Percentiles rank a stretch among this genome's conserved stretches.
phyloP scores from a whole-genome alignment of 139 green algal genomes.

The Volvox africanus region DNA sequence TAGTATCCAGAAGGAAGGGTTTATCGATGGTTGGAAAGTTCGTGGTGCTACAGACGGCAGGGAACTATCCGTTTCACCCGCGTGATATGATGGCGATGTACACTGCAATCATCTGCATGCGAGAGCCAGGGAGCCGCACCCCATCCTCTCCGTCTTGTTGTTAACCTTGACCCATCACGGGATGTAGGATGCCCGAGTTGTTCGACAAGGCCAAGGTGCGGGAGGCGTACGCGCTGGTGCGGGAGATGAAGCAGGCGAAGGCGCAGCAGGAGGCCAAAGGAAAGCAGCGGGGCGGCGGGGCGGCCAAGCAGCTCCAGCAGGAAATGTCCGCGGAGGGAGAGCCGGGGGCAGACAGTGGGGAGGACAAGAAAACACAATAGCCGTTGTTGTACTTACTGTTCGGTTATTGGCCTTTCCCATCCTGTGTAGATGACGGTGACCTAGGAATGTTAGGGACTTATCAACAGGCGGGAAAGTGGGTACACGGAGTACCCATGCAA shows the following conservation, averaged over 20 bases:
- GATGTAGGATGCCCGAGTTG: conserved; percentile 39
- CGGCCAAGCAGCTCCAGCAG: neutral
- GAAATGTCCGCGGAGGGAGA: neutral
- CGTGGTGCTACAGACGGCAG: neutral
- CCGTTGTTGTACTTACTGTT: no score
- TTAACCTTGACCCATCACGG: neutral
- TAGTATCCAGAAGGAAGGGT: no score
- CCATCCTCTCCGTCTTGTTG: neutral
- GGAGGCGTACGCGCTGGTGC: conserved; percentile 4
- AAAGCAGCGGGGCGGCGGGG: neutral
- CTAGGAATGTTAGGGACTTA: no score
- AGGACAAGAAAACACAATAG: no score
- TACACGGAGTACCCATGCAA: no score
- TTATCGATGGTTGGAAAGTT: neutral
- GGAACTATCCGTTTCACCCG: no score
- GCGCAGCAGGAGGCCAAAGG: neutral
- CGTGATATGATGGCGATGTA: no score
- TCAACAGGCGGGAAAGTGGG: no score
- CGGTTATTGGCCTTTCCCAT: no score
- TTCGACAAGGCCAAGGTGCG: conserved; percentile 30
- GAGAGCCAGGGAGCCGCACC: no score
- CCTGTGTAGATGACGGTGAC: no score
- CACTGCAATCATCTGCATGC: neutral
- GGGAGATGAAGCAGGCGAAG: conserved; percentile 27
- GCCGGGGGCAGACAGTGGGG: no score